phyloP scores from a whole-genome alignment of 1,284 basidiomycete genomes.

The Pulveroboletus ridleyi region DNA sequence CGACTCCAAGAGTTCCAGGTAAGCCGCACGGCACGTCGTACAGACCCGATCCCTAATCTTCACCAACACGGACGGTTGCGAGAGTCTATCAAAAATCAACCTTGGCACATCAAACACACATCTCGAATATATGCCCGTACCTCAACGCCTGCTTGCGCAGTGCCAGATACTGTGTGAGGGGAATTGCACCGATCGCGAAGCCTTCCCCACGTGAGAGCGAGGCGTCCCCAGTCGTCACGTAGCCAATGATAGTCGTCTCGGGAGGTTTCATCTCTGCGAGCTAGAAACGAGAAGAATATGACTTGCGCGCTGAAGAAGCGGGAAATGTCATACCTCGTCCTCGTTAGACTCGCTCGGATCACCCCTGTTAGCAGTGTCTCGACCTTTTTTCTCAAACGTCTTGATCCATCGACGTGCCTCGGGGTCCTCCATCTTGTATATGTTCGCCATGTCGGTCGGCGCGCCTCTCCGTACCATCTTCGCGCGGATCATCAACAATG shows the following conservation, averaged over 20 bases:
- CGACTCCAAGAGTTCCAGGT: conserved; percentile 42
- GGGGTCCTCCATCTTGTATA: conserved; percentile 63
- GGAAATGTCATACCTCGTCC: conserved; percentile 26
- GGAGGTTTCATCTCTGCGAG: conserved; percentile 49
- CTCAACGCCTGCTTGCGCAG: conserved; percentile 56
- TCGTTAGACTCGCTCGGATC: conserved; percentile 52
- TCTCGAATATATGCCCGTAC: conserved; percentile 40
- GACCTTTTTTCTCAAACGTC: conserved; percentile 30
- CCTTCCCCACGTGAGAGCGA: conserved; percentile 81
- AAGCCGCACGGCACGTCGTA: conserved; percentile 50
- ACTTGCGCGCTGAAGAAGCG: neutral
- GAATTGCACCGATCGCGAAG: conserved; percentile 75
- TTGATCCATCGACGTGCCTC: conserved; percentile 35
- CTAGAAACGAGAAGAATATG: conserved; percentile 38
- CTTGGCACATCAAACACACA: neutral
- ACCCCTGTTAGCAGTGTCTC: conserved; percentile 32
- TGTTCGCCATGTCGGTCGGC: conserved; percentile 74
- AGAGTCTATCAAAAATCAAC: conserved; percentile 24
- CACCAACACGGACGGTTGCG: conserved; percentile 41
- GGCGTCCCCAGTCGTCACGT: conserved; percentile 81
- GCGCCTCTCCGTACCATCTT: conserved; percentile 70
- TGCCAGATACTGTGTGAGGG: conserved; percentile 60
- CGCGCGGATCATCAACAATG: conserved; percentile 70
- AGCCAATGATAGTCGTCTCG: conserved; percentile 67
- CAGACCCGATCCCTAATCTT: conserved; percentile 56